Percentiles rank a stretch among this genome's conserved stretches.
These are phyloP conservation scores for Cymodocea nodosa DNA, from an alignment of 116 monocot genomes.

Conservation along the genomic window DNA sequence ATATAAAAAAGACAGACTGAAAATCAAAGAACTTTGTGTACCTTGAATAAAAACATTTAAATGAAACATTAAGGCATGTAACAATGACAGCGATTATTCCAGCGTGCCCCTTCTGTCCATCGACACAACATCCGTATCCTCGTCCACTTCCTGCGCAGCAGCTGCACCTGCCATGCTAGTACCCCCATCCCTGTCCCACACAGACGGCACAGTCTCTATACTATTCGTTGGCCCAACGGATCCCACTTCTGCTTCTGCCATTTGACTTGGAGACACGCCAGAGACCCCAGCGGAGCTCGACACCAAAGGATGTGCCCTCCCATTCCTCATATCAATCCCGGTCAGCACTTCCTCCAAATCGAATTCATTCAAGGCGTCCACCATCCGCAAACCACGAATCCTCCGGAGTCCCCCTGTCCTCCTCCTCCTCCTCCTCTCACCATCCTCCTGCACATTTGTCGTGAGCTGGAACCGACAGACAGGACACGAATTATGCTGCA, in stretches of 20 bases:
- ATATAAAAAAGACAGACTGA: too few species aligned
- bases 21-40: too few species aligned
- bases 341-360: slow-evolving; percentile 4
- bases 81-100: not conserved
- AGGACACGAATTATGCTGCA: slow-evolving; percentile 38
- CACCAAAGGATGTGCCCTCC: not conserved
- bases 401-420: not conserved
- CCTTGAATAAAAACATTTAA: too few species aligned
- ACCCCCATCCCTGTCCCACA: slow-evolving; percentile 4
- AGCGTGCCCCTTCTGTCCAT: not conserved
- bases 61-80: not conserved
- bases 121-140: slow-evolving; percentile 10
- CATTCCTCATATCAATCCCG: slow-evolving; percentile 6
- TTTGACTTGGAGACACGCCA: slow-evolving; percentile 1
- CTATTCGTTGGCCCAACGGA: slow-evolving; percentile 11
- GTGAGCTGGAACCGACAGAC: slow-evolving; percentile 37
- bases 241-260: slow-evolving; percentile 6
- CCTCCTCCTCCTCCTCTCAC: not conserved
- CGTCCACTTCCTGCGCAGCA: not conserved
- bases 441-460: not conserved
- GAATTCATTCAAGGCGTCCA: slow-evolving; percentile 5
- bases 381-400: not conserved
- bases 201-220: slow-evolving; percentile 10
- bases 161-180: not conserved
- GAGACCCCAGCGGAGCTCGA: not conserved